These are phyloP conservation scores for Danielozyma ontarioensis DNA, from an alignment of 805 yeast species.

Conservation along the genomic window DNA sequence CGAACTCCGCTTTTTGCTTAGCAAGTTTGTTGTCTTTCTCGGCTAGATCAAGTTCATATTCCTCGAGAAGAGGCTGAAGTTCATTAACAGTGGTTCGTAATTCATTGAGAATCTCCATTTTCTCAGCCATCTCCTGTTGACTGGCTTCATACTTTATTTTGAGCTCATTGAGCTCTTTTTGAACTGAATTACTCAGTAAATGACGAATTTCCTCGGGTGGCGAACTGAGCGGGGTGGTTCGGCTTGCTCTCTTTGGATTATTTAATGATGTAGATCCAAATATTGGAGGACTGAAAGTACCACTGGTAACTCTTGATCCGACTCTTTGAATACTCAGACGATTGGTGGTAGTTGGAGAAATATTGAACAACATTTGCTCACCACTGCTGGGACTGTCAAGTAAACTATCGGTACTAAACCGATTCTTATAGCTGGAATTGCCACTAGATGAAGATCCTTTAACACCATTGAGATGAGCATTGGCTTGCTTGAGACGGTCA, in stretches of 20 bases:
- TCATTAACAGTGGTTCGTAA: conserved; percentile 45
- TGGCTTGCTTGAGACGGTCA: conserved; percentile 35
- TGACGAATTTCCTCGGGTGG: not conserved
- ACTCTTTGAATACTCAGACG: not conserved
- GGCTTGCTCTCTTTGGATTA: not conserved
- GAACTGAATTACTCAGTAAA: conserved; percentile 1
- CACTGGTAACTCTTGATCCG: not conserved
- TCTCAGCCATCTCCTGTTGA: conserved; percentile 31
- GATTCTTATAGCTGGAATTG: not conserved
- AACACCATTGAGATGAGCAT: conserved; percentile 19
- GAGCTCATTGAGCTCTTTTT: conserved; percentile 16
- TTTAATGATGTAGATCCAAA: not conserved
- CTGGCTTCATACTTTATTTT: conserved; percentile 16
- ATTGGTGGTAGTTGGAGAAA: not conserved
- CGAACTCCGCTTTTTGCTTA: conserved; percentile 45
- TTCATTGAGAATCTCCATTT: conserved; percentile 42
- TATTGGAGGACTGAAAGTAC: not conserved
- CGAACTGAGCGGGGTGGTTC: not conserved
- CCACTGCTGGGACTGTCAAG: not conserved
- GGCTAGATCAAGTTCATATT: conserved; percentile 38
- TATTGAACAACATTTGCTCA: not conserved
- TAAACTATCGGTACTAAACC: not conserved
- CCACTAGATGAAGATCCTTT: not conserved
- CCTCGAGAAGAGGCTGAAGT: conserved; percentile 42
- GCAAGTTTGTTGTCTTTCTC: conserved; percentile 43